phyloP scores from a whole-genome alignment of 495 filamentous ascomycete genomes.

The Aspergillus sclerotioniger region DNA sequence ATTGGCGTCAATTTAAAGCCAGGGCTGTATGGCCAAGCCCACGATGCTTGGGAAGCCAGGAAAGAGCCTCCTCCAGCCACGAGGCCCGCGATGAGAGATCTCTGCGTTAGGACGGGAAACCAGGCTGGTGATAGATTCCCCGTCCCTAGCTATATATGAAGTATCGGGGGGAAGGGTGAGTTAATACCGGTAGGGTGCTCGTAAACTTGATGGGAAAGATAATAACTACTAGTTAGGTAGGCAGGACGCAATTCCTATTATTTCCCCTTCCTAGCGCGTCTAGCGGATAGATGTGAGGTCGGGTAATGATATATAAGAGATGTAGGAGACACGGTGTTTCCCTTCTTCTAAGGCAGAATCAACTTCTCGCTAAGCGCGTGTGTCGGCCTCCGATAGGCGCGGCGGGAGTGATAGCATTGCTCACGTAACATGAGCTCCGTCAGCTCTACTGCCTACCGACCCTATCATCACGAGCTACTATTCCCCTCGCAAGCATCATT shows the following conservation, averaged over 20 bases:
- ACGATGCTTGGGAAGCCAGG: neutral
- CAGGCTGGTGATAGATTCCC: neutral
- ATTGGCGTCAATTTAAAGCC: neutral
- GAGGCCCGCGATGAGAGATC: neutral
- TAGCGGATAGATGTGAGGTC: no score
- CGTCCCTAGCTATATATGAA: neutral
- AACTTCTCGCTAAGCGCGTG: constrained; percentile 11
- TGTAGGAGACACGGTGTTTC: no score
- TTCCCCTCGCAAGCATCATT: neutral
- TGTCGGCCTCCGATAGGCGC: constrained; percentile 19
- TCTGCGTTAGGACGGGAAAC: neutral
- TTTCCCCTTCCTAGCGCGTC: no score
- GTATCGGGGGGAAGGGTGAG: neutral
- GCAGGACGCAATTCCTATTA: no score
- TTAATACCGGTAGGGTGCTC: neutral
- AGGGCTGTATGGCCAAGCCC: neutral
- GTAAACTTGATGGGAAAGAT: no score
- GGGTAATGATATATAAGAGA: no score
- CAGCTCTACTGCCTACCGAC: constrained; percentile 36
- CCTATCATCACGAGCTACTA: neutral
- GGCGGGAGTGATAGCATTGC: constrained; percentile 15
- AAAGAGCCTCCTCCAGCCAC: neutral
- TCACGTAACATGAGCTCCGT: constrained; percentile 38
- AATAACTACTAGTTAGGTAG: no score
- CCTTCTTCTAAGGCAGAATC: no score